Percentiles rank a stretch among this genome's conserved stretches.
These are phyloP conservation scores for Phialocephala sp. DNA, from an alignment of 2,329 filamentous ascomycete species.

Conservation along the genomic window DNA sequence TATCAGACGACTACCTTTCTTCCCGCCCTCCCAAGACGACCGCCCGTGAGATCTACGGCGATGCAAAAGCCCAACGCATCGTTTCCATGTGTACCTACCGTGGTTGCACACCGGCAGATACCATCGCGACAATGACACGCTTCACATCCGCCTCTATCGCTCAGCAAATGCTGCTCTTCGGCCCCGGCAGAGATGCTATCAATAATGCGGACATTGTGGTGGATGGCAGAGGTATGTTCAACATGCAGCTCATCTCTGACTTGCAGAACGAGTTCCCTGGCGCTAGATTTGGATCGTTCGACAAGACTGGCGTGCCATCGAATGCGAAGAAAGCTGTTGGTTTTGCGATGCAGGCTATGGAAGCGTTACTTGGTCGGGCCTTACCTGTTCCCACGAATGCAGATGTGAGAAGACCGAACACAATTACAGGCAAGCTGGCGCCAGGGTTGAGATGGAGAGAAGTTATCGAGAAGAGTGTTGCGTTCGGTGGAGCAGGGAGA, in stretches of 20 bases:
- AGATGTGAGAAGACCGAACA: conserved; percentile 42
- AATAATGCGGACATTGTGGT: conserved; percentile 41
- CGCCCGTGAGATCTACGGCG: conserved; percentile 42
- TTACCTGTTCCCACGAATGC: conserved; percentile 42
- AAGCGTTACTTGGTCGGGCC: conserved; percentile 43
- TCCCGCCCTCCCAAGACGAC: conserved; percentile 42
- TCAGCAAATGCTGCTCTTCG: conserved; percentile 41
- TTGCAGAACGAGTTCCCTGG: conserved; percentile 41
- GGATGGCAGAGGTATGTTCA: conserved; percentile 41
- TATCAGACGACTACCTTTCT: conserved; percentile 37
- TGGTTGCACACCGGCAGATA: conserved; percentile 39
- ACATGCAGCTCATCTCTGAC: conserved; percentile 39
- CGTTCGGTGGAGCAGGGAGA: conserved; percentile 41
- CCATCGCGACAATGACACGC: conserved; percentile 41
- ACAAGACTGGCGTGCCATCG: conserved; percentile 42
- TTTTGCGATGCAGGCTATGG: conserved; percentile 45
- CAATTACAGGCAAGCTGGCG: conserved; percentile 42
- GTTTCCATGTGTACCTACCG: conserved; percentile 38
- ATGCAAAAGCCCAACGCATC: conserved; percentile 40
- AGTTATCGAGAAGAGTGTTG: conserved; percentile 42
- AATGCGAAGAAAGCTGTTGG: conserved; percentile 45
- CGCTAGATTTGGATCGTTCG: conserved; percentile 39
- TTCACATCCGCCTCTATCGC: conserved; percentile 43
- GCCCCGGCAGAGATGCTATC: conserved; percentile 39
- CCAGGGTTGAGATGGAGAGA: conserved; percentile 43